Evolutionary conservation across 2,329 filamentous ascomycete genomes (phyloP), one percentile per base, ranked within the genome.

Genomic region (Sporothrix brasiliensis): DNA sequence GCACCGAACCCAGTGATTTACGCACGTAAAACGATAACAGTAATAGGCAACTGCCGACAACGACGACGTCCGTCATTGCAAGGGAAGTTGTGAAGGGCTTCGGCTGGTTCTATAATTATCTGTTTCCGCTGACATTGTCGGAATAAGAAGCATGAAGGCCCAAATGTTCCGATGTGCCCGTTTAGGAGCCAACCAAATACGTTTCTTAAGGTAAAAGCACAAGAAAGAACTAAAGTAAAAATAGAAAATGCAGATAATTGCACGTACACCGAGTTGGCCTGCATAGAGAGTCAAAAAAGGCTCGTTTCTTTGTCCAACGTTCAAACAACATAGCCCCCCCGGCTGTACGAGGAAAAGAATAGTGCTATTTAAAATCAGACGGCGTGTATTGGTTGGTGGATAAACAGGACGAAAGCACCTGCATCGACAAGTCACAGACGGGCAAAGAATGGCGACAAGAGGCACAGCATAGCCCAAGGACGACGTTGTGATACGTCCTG

Each of bases 311-410:
- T 16, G 60, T 34, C 60, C 60, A 65, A 65, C 24, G 24, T 27
- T 41, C 13, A 30, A 53, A 39, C 27, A 6, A 67, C 47, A 53
- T 27, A 66, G 61, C 61, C 61, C 47, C 61, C 27, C 4, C 54
- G 21, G 41, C 6, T 24, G 9, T 11, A 14, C 41, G 41, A 44
- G 0, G 34, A 34, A 34, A 34, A 34, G 34, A 34, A 34, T 7
- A 34, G 4, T 34, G 34, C 6, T 34, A 34, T 11, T 27, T 0
- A 19, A 67, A 44, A 47, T 67, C 47, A 66, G 61, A 66, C 50
- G 61, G 47, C 39, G 61, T 50, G 19, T 16, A 66, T 16, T 54
- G 47, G 65, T 67, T 67, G 65, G 65, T 67, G 65, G 65, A 67
- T 54, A 67, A 67, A 54, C 61, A 66, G 7, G 41, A 34, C 9